phyloP scores from a whole-genome alignment of 441 rosid genomes.

The Erodium moschatum region DNA sequence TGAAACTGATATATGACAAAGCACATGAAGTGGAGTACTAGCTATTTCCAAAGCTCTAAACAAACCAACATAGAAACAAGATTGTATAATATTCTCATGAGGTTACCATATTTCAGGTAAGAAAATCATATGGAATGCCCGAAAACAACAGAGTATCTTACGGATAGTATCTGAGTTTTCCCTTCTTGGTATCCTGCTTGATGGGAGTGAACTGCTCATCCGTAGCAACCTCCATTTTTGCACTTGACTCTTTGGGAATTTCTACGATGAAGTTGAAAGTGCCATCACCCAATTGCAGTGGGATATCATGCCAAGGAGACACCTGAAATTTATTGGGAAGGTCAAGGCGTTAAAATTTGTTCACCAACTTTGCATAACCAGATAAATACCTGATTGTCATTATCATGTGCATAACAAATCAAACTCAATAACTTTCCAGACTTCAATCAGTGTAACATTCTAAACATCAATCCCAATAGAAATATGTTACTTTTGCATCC shows the following conservation, averaged over 20 bases:
- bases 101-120: neutral
- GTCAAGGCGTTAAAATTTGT: neutral
- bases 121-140: neutral
- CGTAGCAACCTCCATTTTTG: constrained; percentile 96
- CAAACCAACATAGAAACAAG: neutral
- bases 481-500: neutral
- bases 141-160: constrained; percentile 31
- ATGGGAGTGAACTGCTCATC: constrained; percentile 88
- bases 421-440: neutral
- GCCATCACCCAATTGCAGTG: constrained; percentile 73
- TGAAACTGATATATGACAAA: too few species aligned
- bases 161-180: constrained; percentile 87
- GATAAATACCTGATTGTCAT: neutral
- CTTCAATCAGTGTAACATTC: too few species aligned
- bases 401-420: neutral
- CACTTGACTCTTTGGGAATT: constrained; percentile 87
- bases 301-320: constrained; percentile 96
- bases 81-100: neutral
- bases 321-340: constrained; percentile 33
- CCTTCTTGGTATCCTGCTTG: constrained; percentile 93
- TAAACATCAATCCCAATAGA: neutral
- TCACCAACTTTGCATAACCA: neutral
- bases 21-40: neutral
- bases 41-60: neutral
- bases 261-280: constrained; percentile 77